Evolutionary conservation across 2,329 filamentous ascomycete genomes (phyloP).

Genomic region (Cercospora sp.): DNA sequence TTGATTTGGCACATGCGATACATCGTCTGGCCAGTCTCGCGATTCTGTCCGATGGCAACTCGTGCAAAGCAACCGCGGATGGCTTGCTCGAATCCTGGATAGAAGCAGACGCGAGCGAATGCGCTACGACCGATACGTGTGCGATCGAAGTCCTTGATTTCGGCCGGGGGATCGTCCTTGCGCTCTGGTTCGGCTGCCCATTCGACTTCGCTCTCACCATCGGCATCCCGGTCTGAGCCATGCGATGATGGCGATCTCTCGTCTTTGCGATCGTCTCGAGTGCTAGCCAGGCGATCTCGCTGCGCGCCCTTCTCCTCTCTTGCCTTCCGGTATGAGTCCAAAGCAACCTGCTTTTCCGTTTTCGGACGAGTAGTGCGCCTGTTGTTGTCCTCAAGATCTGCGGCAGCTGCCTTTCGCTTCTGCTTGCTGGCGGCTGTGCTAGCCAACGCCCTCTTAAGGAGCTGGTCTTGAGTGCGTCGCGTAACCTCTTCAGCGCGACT

Average conservation of each 20-base stretch:
- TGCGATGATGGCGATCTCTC: conserved; percentile 45
- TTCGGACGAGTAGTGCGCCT: conserved; percentile 57
- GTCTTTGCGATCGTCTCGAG: conserved; percentile 48
- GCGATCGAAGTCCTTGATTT: conserved; percentile 79
- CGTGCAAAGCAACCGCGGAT: conserved; percentile 84
- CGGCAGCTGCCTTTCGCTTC: conserved; percentile 74
- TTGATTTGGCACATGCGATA: conserved; percentile 91
- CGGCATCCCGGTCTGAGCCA: conserved; percentile 56
- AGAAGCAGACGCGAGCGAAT: conserved; percentile 90
- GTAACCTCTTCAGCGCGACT: conserved; percentile 83
- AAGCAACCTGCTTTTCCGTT: conserved; percentile 59
- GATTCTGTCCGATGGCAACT: conserved; percentile 77
- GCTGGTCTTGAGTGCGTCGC: conserved; percentile 75
- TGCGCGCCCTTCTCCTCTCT: conserved; percentile 62
- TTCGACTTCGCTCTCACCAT: conserved; percentile 77
- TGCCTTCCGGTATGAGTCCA: conserved; percentile 68
- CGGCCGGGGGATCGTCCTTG: conserved; percentile 64
- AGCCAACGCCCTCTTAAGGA: conserved; percentile 72
- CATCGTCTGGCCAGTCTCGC: conserved; percentile 65
- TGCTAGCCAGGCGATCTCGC: conserved; percentile 37
- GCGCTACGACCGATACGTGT: conserved; percentile 80
- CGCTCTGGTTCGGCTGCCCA: conserved; percentile 62
- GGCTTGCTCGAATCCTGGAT: conserved; percentile 79
- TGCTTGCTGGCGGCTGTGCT: conserved; percentile 58
- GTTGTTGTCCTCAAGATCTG: conserved; percentile 75